Conservation (phyloP, 768 basidiomycete species). For the Lyophyllum semitale region DNA sequence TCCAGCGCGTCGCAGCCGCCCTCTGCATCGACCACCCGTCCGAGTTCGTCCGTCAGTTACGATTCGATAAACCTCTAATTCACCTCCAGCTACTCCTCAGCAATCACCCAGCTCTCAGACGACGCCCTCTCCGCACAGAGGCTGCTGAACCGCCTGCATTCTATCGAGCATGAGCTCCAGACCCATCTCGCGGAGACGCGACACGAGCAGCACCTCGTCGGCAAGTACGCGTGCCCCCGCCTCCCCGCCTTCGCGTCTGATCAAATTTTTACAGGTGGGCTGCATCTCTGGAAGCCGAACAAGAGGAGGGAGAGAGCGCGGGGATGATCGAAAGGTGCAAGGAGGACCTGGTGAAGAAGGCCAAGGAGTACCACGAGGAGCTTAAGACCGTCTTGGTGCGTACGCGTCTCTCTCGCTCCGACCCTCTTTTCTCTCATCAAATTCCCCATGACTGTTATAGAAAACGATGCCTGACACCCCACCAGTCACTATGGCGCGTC, state of each 20-base stretch:
- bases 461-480: constrained; percentile 30
- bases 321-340: constrained; percentile 38
- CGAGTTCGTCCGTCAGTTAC: constrained; percentile 6
- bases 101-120: constrained; percentile 33
- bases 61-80: too few relatives aligned
- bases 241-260: neutral
- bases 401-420: neutral
- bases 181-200: constrained; percentile 30
- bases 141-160: constrained; percentile 32
- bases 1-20: neutral
- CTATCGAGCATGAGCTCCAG: constrained; percentile 38
- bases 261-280: constrained; percentile 34
- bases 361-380: constrained; percentile 47
- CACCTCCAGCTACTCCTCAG: constrained; percentile 36
- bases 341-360: constrained; percentile 43
- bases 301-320: constrained; percentile 25
- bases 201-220: constrained; percentile 38
- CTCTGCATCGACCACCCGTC: constrained; percentile 5
- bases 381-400: constrained; percentile 36
- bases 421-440: neutral
- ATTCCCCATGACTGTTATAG: constrained; percentile 14
- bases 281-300: constrained; percentile 24
- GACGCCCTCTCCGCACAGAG: constrained; percentile 31
- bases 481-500: constrained; percentile 36
- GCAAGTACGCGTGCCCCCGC: constrained; percentile 30